phyloP scores from a whole-genome alignment of 495 filamentous ascomycete species.

The Podospora appendiculata region DNA sequence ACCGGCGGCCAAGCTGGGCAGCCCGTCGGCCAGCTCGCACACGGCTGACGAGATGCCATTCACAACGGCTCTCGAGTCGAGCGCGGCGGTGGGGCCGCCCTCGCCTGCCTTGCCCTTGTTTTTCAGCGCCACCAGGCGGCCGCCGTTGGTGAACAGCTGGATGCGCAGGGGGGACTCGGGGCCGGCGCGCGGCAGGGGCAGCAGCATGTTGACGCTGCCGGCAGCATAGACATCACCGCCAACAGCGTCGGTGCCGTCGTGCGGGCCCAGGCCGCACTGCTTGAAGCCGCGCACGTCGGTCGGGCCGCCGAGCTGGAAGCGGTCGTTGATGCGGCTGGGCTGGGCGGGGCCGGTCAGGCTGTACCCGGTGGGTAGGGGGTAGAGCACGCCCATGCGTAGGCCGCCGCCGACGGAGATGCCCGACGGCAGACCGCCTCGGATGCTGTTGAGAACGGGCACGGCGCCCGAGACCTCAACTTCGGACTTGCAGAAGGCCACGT shows the following conservation, averaged over 20 bases:
- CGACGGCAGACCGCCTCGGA: conserved; percentile 51
- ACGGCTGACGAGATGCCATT: conserved; percentile 47
- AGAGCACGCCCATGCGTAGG: conserved; percentile 49
- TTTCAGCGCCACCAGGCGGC: conserved; percentile 70
- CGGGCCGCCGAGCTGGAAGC: conserved; percentile 89
- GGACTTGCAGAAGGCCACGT: conserved; percentile 83
- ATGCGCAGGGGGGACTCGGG: conserved; percentile 76
- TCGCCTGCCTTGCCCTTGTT: conserved; percentile 34
- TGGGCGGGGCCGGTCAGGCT: conserved; percentile 44
- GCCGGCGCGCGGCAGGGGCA: conserved; percentile 75
- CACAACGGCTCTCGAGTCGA: conserved; percentile 36
- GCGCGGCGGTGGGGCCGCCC: conserved; percentile 11
- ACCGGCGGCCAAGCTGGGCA: conserved; percentile 82
- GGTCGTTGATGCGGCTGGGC: conserved; percentile 81
- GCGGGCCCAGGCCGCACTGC: conserved; percentile 78
- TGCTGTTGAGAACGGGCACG: conserved; percentile 60
- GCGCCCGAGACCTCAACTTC: conserved; percentile 76
- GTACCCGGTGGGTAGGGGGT: conserved; percentile 48
- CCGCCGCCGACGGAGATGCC: conserved; percentile 54
- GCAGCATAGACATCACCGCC: conserved; percentile 90
- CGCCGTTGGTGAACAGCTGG: conserved; percentile 87
- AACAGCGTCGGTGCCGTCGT: conserved; percentile 74
- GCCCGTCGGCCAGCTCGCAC: conserved; percentile 58
- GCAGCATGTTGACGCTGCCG: conserved; percentile 70
- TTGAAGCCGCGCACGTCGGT: conserved; percentile 93